Evolutionary conservation across 2,329 filamentous ascomycete species (phyloP).

Genomic region (Neoarthrinium moseri): DNA sequence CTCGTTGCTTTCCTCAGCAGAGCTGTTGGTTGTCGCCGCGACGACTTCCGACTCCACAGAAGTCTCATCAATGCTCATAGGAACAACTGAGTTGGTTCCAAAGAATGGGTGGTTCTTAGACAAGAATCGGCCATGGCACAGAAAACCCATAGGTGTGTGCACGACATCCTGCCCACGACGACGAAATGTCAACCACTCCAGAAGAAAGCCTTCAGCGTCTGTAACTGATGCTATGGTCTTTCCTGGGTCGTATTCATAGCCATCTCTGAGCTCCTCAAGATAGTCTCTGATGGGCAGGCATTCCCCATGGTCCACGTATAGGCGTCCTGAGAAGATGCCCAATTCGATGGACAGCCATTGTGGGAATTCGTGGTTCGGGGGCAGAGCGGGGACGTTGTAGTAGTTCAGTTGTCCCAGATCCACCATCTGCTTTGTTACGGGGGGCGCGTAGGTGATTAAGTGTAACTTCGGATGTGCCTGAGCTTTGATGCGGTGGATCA

Average conservation of each 20-base stretch:
- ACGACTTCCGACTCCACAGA: too few relatives aligned
- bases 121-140: too few relatives aligned
- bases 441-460: slow-evolving; percentile 57
- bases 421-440: slow-evolving; percentile 59
- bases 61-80: too few relatives aligned
- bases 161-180: slow-evolving; percentile 56
- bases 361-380: slow-evolving; percentile 39
- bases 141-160: slow-evolving; percentile 62
- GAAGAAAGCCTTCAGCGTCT: slow-evolving; percentile 39
- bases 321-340: slow-evolving; percentile 57
- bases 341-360: slow-evolving; percentile 56
- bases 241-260: too few relatives aligned
- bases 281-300: slow-evolving; percentile 21
- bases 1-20: too few relatives aligned
- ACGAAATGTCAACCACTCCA: slow-evolving; percentile 55
- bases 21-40: too few relatives aligned
- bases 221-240: neutral
- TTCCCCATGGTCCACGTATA: slow-evolving; percentile 58
- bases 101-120: too few relatives aligned
- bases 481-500: neutral
- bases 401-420: slow-evolving; percentile 55
- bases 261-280: neutral
- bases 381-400: slow-evolving; percentile 49
- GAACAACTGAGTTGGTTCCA: too few relatives aligned
- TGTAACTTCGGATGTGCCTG: slow-evolving; percentile 27